Evolutionary conservation across 2,329 filamentous ascomycete genomes (phyloP).

Genomic region (Aspergillus pseudoterreus): DNA sequence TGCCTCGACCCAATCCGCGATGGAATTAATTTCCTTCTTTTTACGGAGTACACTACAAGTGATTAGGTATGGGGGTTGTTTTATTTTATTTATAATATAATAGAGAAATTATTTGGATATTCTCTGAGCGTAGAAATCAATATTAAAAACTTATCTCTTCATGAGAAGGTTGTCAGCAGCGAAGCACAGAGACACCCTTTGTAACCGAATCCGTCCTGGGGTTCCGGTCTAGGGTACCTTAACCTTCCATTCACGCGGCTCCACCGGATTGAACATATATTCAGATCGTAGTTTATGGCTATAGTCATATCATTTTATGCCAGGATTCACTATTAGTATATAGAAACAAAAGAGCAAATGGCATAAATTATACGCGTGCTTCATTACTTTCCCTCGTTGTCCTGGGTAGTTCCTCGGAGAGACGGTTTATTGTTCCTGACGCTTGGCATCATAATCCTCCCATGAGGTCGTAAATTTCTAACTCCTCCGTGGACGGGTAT

Average conservation of each 20-base stretch:
- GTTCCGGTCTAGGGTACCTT: not conserved
- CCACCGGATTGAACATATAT: too few relatives aligned
- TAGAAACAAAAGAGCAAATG: too few relatives aligned
- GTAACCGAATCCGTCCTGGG: not conserved
- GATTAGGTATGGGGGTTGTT: too few relatives aligned
- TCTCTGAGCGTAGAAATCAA: not conserved
- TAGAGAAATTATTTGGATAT: not conserved
- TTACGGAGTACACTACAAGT: not conserved
- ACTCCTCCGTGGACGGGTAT: not conserved
- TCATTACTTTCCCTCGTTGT: too few relatives aligned
- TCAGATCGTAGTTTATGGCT: too few relatives aligned
- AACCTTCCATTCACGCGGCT: not conserved
- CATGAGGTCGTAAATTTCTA: too few relatives aligned
- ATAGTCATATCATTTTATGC: too few relatives aligned
- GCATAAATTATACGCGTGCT: too few relatives aligned
- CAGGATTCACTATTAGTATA: too few relatives aligned
- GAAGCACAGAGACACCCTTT: not conserved
- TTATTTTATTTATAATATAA: not conserved
- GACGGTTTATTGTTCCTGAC: not conserved
- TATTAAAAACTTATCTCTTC: not conserved
- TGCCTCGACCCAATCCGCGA: conserved; percentile 20
- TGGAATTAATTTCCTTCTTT: conserved; percentile 10
- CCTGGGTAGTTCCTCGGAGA: too few relatives aligned
- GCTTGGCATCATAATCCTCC: not conserved
- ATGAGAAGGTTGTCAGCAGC: not conserved